Conservation (phyloP, 2,329 filamentous ascomycete species). For the Fusarium mexicanum region DNA sequence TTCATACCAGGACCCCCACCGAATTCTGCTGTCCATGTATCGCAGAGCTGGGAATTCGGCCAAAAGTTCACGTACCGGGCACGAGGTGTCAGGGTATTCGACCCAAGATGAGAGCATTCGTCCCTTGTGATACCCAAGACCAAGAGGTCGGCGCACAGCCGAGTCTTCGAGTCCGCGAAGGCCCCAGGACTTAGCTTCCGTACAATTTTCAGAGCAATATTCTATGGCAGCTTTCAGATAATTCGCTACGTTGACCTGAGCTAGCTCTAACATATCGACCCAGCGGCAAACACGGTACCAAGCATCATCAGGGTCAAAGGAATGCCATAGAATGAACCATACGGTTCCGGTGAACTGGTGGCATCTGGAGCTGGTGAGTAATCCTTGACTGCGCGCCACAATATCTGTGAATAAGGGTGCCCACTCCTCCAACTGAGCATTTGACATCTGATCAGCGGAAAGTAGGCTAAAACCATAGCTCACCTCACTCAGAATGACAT, state of each 20-base stretch:
- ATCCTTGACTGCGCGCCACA: rapidly evolving
- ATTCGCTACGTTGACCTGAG: rapidly evolving
- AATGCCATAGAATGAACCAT: not conserved
- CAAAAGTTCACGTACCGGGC: not conserved
- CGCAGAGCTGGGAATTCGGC: not conserved
- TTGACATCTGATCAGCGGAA: rapidly evolving
- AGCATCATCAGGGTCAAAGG: not conserved
- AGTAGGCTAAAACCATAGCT: not conserved
- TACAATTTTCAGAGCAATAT: rapidly evolving
- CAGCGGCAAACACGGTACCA: not conserved
- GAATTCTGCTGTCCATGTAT: rapidly evolving
- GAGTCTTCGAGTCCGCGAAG: rapidly evolving
- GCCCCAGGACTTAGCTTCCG: rapidly evolving
- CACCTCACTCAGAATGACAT: rapidly evolving
- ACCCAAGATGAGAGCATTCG: not conserved
- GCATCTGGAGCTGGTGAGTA: rapidly evolving
- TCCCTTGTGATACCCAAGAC: rapidly evolving
- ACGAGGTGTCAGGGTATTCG: rapidly evolving
- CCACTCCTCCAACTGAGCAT: not conserved
- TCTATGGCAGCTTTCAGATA: rapidly evolving
- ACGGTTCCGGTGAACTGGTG: rapidly evolving
- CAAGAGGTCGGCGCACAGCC: rapidly evolving
- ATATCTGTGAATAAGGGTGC: rapidly evolving
- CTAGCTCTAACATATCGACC: not conserved
- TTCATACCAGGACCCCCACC: rapidly evolving